Base-by-base conservation (phyloP, 1,139 yeast species). In the Magnusiomyces sp. region DNA sequence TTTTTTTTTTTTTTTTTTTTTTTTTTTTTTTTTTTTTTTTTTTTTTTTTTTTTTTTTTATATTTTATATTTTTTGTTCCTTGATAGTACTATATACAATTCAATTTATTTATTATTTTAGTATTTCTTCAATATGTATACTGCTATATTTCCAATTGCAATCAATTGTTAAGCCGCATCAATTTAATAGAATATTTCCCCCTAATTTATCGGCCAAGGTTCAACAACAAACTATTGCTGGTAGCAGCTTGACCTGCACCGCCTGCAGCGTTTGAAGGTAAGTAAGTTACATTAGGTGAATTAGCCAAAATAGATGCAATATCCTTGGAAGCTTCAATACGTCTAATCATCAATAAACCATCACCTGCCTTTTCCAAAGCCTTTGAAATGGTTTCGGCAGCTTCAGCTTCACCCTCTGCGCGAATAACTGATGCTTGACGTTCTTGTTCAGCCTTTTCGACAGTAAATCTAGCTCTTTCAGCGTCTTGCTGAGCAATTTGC, bases 381-480 rank as follows among this genome's bases (percentile, higher is more conserved):
- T 83, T 88, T 45, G 97, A 88, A 57, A 94, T 95, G 54, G 83
- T 81, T 56, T 92, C 98, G 6, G 97, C 99, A 51, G 95, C 88
- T 69, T 94, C 98, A 42, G 98, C 98, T 71, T 94, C 99, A 70
- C 98, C 99, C 70, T 94, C 98, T 27, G 99, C 99, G 61, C 97
- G 80, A 58, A 92, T 92, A 61, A 94, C 89, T 50, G 86, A 75
- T 3, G 98, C 98, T 67, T 83, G 90, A 67, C 95, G 81, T 69
- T 92, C 97, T 70, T 94, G 99, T 69, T 92, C 97, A 4, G 98
- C 98, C 68, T 84, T 86, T 65, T 90, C 97, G 48, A 94, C 99
- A 55, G 89, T 75, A 67, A 80, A 94, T 63, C 86, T 84, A 53
- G 97, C 97, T 61, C 98, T 80, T 72, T 94, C 98, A 23, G 99